Evolutionary conservation across 164 flowering plant genomes (phyloP), one percentile per base, ranked within the genome.

Genomic region (Tetrastigma voinierianum): DNA sequence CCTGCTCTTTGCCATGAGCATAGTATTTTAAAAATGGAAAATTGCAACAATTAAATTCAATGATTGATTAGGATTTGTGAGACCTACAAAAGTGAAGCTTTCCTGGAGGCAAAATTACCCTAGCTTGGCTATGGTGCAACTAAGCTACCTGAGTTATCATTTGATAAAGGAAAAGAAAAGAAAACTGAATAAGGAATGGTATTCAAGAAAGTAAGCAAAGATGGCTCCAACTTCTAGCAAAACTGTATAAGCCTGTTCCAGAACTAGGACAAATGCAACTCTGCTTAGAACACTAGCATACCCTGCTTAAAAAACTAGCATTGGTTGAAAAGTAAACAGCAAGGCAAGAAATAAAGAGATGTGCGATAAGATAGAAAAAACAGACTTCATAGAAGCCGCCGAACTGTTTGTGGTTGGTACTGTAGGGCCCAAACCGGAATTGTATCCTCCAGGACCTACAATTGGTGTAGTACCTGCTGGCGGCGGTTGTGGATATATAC

Each of bases 361-460:
- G 16, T 20, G 9, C 53, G 61, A 7, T 6, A 66, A 9, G 46
- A 14, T 43, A 17, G 46, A 61, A 8, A 44, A 25, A 44, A 25
- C 16, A 11, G 25, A 59, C 10, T 17, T 9, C 1, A 32, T n/a
- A 21, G 64, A 57, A 13, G 76, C 80, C 58, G 59, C 65, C 0
- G 81, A 63, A 43, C 51, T 53, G 49, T 65, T 73, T 20, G 70
- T 20, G 15, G 18, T 67, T 40, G 79, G 74, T 20, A 70, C 2
- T 19, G 77, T 8, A 20, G 77, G 71, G 43, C 63, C 64, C 57
- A 67, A 13, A 51, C 70, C 74, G 0, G 76, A 69, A 49, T 56
- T 74, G 2, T 60, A 16, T 40, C 80, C 74, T 44, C 14, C 23
- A 63, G 12, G 59, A 46, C 56, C 65, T 17, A 1, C 19, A 0